Conservation (phyloP, 2,329 filamentous ascomycete genomes). For the Amphichorda felina region DNA sequence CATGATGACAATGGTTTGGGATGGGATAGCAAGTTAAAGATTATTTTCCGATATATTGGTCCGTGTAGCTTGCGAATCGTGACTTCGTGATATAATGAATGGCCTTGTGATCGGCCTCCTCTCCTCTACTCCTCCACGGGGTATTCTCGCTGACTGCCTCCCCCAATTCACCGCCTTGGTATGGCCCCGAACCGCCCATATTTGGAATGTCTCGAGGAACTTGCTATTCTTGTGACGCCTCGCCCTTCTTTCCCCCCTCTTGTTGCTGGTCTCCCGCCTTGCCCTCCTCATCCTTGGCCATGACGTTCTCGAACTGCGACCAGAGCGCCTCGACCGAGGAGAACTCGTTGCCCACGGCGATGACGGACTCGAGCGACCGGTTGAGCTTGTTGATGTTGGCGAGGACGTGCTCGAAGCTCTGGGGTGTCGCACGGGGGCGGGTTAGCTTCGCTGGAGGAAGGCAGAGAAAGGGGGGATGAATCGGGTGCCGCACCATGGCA, state of each 20-base stretch:
- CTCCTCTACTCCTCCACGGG: background rate
- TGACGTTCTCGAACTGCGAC: conserved; percentile 95
- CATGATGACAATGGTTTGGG: background rate
- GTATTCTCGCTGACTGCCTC: no score
- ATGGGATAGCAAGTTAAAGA: conserved; percentile 2
- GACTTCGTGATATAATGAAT: background rate
- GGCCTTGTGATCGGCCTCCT: background rate
- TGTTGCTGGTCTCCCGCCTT: conserved; percentile 11
- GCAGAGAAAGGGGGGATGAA: background rate
- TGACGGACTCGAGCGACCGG: conserved; percentile 80
- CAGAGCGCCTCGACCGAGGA: conserved; percentile 93
- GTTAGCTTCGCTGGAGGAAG: background rate
- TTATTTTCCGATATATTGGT: no score
- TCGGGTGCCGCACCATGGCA: conserved; percentile 40
- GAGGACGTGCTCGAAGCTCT: conserved; percentile 80
- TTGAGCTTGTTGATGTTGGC: conserved; percentile 96
- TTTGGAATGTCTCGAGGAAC: no score
- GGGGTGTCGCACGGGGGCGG: background rate
- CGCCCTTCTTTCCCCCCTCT: conserved; percentile 2
- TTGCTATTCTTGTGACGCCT: background rate
- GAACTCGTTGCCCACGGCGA: conserved; percentile 93
- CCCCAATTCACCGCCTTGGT: no score
- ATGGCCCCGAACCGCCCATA: no score
- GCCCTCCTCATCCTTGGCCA: conserved; percentile 53
- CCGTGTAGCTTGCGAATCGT: background rate